Evolutionary conservation across 1,284 basidiomycete genomes (phyloP).

Genomic region (Meripilus lineatus): DNA sequence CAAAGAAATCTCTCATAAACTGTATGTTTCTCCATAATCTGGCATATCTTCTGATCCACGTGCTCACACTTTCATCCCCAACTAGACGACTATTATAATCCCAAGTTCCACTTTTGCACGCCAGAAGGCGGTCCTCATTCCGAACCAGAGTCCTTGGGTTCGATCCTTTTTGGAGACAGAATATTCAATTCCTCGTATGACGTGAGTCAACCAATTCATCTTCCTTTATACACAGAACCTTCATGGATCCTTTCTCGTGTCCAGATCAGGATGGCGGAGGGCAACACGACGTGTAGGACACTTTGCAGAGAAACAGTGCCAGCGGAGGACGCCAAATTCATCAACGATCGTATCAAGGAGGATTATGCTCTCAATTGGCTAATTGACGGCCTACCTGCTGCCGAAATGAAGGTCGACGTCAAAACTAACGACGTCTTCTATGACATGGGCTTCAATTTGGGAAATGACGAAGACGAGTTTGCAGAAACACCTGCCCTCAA

Average conservation of each 20-base stretch:
- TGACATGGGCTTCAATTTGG: slow-evolving; percentile 84
- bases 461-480: slow-evolving; percentile 52
- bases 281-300: slow-evolving; percentile 70
- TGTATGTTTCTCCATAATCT: slow-evolving; percentile 35
- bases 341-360: slow-evolving; percentile 89
- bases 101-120: slow-evolving; percentile 81
- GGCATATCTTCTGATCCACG: not conserved
- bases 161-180: slow-evolving; percentile 93
- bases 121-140: slow-evolving; percentile 75
- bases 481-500: slow-evolving; percentile 70
- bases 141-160: slow-evolving; percentile 87
- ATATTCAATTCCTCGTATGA: slow-evolving; percentile 91
- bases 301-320: slow-evolving; percentile 68
- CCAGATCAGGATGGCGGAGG: slow-evolving; percentile 73
- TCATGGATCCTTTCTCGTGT: slow-evolving; percentile 8
- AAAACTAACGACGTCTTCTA: slow-evolving; percentile 82
- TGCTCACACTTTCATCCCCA: slow-evolving; percentile 2
- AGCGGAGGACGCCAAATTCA: slow-evolving; percentile 76
- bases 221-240: slow-evolving; percentile 3
- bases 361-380: slow-evolving; percentile 96
- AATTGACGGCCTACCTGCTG: slow-evolving; percentile 90
- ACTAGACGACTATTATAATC: slow-evolving; percentile 86
- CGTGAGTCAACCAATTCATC: slow-evolving; percentile 39
- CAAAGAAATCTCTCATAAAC: slow-evolving; percentile 78
- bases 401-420: slow-evolving; percentile 83